These are phyloP conservation scores for Platanthera zijinensis DNA, from an alignment of 106 monocot genomes.

Conservation along the genomic window DNA sequence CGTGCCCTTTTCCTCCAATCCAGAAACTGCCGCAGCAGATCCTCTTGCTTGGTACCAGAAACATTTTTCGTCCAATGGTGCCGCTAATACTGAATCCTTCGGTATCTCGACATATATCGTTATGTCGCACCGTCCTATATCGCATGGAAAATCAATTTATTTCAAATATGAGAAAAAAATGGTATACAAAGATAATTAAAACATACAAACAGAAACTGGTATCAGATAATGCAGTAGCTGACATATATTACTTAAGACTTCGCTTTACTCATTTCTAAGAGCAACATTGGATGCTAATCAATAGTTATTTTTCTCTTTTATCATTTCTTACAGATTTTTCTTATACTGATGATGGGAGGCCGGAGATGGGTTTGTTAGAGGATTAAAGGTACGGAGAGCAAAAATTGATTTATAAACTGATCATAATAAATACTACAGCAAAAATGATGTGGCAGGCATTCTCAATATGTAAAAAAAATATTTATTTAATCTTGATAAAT, in stretches of 20 bases:
- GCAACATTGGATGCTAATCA: not conserved
- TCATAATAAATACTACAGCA: too few species aligned
- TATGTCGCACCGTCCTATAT: constrained; percentile 67
- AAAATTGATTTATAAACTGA: too few species aligned
- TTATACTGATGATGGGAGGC: too few species aligned
- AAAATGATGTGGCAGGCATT: too few species aligned
- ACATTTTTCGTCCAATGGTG: constrained; percentile 45
- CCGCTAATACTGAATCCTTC: constrained; percentile 41
- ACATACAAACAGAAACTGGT: not conserved
- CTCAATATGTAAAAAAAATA: too few species aligned
- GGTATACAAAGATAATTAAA: not conserved
- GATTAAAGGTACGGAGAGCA: too few species aligned
- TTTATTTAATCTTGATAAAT: too few species aligned
- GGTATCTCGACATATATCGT: constrained; percentile 47
- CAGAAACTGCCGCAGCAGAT: constrained; percentile 56
- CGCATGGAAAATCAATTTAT: not conserved
- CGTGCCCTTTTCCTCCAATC: constrained; percentile 15
- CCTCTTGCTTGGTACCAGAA: constrained; percentile 83
- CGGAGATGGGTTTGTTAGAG: too few species aligned
- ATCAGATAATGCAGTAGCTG: not conserved
- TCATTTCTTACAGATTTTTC: too few species aligned
- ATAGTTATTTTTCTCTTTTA: too few species aligned
- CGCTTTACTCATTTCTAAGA: not conserved
- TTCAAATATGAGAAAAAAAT: not conserved
- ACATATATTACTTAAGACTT: not conserved